These are phyloP conservation scores for Heliamphora pulchella DNA, from an alignment of 179 eudicot genomes.

Conservation along the genomic window DNA sequence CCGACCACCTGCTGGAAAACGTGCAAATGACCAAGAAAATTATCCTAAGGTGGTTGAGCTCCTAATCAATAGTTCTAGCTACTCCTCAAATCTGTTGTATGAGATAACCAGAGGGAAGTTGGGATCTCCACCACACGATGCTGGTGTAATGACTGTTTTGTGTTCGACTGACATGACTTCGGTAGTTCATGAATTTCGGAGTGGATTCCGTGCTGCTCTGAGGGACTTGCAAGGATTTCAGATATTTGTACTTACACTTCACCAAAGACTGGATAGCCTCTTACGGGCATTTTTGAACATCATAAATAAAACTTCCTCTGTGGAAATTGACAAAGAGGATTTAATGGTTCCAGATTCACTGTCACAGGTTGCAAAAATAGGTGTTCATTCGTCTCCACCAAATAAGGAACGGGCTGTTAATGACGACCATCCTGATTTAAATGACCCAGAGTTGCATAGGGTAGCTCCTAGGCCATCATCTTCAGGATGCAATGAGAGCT, in stretches of 20 bases:
- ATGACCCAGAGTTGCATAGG: slow-evolving; percentile 53
- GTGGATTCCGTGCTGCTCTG: slow-evolving; percentile 85
- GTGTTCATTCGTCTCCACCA: slow-evolving; percentile 38
- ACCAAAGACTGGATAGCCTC: slow-evolving; percentile 77
- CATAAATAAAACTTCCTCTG: slow-evolving; percentile 43
- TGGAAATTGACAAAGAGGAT: slow-evolving; percentile 78
- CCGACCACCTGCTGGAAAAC: slow-evolving; percentile 93
- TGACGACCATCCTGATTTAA: slow-evolving; percentile 41
- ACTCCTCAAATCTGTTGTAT: slow-evolving; percentile 62
- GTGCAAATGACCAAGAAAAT: slow-evolving; percentile 73
- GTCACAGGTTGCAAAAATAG: slow-evolving; percentile 25
- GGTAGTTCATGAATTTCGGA: slow-evolving; percentile 60
- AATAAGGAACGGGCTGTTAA: slow-evolving; percentile 40
- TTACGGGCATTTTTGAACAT: slow-evolving; percentile 63
- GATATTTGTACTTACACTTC: slow-evolving; percentile 83
- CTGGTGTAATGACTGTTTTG: slow-evolving; percentile 22
- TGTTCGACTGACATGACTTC: slow-evolving; percentile 42
- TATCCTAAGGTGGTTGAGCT: slow-evolving; percentile 95
- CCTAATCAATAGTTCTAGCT: slow-evolving; percentile 72
- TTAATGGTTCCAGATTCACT: slow-evolving; percentile 59
- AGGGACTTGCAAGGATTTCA: slow-evolving; percentile 98
- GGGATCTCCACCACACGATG: slow-evolving; percentile 46
- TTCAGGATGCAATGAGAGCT: slow-evolving; percentile 55
- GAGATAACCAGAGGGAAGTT: slow-evolving; percentile 83
- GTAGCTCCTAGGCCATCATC: slow-evolving; percentile 44